Conservation (phyloP, 176 grass and related monocot genomes). For the Guadua angustifolia region DNA sequence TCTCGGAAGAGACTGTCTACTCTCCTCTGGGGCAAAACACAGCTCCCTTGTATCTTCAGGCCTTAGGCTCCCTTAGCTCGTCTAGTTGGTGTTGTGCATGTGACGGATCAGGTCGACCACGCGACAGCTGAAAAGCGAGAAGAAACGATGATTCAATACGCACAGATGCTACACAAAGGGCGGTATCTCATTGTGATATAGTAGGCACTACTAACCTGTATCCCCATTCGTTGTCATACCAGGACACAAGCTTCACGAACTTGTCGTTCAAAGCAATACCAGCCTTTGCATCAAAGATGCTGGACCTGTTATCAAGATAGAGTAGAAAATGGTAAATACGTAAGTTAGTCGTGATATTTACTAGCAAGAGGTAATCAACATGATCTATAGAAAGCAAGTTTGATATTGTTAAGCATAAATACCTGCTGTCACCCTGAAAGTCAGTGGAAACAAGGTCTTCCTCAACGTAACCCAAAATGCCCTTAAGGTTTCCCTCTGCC, state of each 20-base stretch:
- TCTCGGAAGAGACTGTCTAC: slow-evolving; percentile 38
- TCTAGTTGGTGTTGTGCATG: slow-evolving; percentile 69
- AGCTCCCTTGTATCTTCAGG: slow-evolving; percentile 30
- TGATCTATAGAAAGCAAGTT: background rate
- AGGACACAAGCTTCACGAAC: slow-evolving; percentile 65
- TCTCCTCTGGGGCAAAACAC: slow-evolving; percentile 38
- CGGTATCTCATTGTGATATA: too few relatives aligned
- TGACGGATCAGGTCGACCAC: slow-evolving; percentile 90
- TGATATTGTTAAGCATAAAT: background rate
- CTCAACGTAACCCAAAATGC: slow-evolving; percentile 84
- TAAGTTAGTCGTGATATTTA: background rate
- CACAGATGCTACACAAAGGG: background rate
- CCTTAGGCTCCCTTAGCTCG: background rate
- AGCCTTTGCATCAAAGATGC: slow-evolving; percentile 70
- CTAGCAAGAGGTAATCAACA: background rate
- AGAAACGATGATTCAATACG: background rate
- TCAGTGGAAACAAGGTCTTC: slow-evolving; percentile 95
- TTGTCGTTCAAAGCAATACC: slow-evolving; percentile 67
- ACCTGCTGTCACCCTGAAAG: slow-evolving; percentile 94
- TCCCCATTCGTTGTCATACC: slow-evolving; percentile 80
- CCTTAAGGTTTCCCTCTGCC: slow-evolving; percentile 82
- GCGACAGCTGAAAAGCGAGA: slow-evolving; percentile 56
- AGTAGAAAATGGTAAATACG: background rate
- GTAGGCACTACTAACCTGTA: slow-evolving; percentile 62
- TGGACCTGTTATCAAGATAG: slow-evolving; percentile 40